These are phyloP conservation scores for Podospora comata DNA, from an alignment of 495 filamentous ascomycete species.

Conservation along the genomic window DNA sequence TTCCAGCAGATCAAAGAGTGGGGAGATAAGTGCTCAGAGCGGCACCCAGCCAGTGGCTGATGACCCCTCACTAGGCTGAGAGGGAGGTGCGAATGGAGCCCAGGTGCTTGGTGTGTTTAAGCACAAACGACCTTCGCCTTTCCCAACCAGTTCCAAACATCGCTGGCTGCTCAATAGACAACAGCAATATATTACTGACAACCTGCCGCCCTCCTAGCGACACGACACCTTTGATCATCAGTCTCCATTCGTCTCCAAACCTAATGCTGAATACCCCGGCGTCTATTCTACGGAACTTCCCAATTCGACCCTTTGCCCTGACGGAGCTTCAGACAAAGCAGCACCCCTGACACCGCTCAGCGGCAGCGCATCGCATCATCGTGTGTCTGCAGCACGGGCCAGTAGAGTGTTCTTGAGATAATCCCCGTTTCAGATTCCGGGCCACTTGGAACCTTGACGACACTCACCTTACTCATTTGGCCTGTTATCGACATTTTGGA, in stretches of 20 bases:
- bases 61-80: conserved; percentile 7
- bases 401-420: neutral
- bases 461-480: neutral
- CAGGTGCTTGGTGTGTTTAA: neutral
- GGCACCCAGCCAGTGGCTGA: neutral
- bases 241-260: neutral
- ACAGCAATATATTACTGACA: conserved; percentile 1
- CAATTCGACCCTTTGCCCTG: conserved; percentile 3
- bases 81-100: conserved; percentile 2
- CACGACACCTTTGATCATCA: neutral
- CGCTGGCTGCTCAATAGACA: neutral
- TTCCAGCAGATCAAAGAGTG: neutral
- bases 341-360: neutral
- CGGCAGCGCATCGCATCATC: neutral
- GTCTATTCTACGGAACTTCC: conserved; percentile 4
- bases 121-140: neutral
- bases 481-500: neutral
- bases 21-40: neutral
- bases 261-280: conserved; percentile 3
- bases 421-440: conserved; percentile 3
- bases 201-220: neutral
- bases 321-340: conserved; percentile 3
- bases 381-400: neutral
- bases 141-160: neutral
- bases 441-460: conserved; percentile 4